Evolutionary conservation across 2,329 filamentous ascomycete species (phyloP), one percentile per base, ranked within the genome.

Genomic region (Talaromyces rugulosus): DNA sequence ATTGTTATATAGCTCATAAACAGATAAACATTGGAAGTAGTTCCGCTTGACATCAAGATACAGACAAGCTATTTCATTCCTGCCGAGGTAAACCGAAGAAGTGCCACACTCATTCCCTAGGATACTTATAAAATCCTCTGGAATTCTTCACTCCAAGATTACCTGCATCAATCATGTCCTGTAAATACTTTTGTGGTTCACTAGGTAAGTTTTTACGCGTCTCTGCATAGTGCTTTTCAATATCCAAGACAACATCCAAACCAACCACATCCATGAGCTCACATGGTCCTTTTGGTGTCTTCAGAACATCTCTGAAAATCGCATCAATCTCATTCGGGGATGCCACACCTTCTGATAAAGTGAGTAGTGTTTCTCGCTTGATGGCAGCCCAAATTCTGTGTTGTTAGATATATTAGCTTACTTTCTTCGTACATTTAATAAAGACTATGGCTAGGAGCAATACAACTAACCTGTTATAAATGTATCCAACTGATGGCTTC

Each of bases 311-410:
- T 50, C 74, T 74, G 67, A 73, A 78, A 6, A 78, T 72, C 0
- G 64, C 63, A 64, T 78, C 76, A 2, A 78, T 71, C 55, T 78
- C 76, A 14, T 71, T 61, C 0, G 76, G 75, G 0, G 67, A 68
- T 27, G 68, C 70, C 6, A 78, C 72, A 0, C 73, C 75, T 56
- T 78, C 75, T 0, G 70, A 64, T 8, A 76, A 63, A 3, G 72
- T 65, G 14, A 71, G 65, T 8, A 79, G 70, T 5, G 72, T 68
- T 68, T 79, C 77, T n/a, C 76, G 69, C 63, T 79, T 79, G 52
- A 79, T 75, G 18, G 75, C 75, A 2, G 75, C 75, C 77, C 77
- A 78, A 51, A 78, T 73, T n/a, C 73, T 75, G 64, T 27, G n/a
- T 16, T 50, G 16, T 23, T 59, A 34, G 14, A 16, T 28, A 44